These are phyloP conservation scores for Myxozyma monticola DNA, from an alignment of 805 yeast species.

Conservation along the genomic window DNA sequence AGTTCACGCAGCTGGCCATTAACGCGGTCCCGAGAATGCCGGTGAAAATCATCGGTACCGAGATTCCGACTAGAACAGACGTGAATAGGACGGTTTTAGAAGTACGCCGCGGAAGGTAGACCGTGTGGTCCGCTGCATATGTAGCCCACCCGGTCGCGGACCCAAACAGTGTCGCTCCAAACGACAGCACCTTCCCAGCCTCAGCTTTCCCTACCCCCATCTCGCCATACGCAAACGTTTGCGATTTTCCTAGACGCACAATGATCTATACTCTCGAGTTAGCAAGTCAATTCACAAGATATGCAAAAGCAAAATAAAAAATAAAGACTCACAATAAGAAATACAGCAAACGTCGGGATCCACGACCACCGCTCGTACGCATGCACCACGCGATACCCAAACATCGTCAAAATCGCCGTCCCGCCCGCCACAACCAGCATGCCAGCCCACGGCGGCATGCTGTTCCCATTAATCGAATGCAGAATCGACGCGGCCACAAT, in stretches of 20 bases:
- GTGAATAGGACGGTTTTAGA: constrained; percentile 60
- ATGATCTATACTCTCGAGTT: constrained; percentile 47
- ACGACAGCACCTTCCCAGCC: constrained; percentile 77
- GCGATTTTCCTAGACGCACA: constrained; percentile 68
- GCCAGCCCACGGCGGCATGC: constrained; percentile 88
- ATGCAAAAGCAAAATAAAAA: too few relatives aligned
- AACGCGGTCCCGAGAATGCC: constrained; percentile 85
- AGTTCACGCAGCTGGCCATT: constrained; percentile 61
- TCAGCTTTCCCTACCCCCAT: constrained; percentile 60
- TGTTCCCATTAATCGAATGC: constrained; percentile 64
- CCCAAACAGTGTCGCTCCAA: constrained; percentile 82
- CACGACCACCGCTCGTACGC: constrained; percentile 83
- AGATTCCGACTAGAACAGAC: constrained; percentile 63
- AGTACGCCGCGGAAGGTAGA: constrained; percentile 71
- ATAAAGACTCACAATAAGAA: constrained; percentile 61
- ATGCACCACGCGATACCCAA: constrained; percentile 84
- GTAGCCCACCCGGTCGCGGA: constrained; percentile 95
- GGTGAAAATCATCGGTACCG: constrained; percentile 68
- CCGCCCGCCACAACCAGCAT: constrained; percentile 64
- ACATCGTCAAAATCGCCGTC: constrained; percentile 72
- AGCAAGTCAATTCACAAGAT: not conserved
- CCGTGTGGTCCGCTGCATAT: constrained; percentile 88
- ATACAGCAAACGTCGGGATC: constrained; percentile 75
- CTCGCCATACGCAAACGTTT: constrained; percentile 59
- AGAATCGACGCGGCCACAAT: constrained; percentile 85